These are phyloP conservation scores for Ceratobasidium sp. DNA, from an alignment of 1,284 basidiomycete species.

Conservation along the genomic window DNA sequence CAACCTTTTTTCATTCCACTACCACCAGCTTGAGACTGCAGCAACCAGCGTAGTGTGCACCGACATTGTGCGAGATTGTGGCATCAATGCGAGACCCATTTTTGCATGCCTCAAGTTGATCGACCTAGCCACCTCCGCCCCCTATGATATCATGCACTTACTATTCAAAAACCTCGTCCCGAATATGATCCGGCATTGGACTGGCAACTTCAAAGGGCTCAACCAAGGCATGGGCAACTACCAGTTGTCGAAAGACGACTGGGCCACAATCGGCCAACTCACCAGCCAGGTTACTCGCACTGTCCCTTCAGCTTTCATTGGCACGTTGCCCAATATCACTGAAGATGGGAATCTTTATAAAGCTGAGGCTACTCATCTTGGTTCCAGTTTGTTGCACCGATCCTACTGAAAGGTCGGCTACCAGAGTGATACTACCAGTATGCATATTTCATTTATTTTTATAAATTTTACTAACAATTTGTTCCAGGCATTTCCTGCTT, in stretches of 20 bases:
- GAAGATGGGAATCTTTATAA: slow-evolving; percentile 51
- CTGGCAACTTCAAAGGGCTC: slow-evolving; percentile 58
- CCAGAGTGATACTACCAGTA: slow-evolving; percentile 52
- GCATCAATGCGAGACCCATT: slow-evolving; percentile 41
- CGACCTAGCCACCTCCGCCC: slow-evolving; percentile 46
- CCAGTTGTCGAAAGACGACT: slow-evolving; percentile 46
- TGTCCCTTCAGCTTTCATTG: slow-evolving; percentile 55
- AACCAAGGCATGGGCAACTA: slow-evolving; percentile 55
- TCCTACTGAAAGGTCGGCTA: slow-evolving; percentile 52
- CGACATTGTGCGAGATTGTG: slow-evolving; percentile 1
- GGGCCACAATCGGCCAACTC: slow-evolving; percentile 53
- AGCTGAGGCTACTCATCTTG: slow-evolving; percentile 57
- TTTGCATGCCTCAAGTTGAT: slow-evolving; percentile 47
- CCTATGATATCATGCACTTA: slow-evolving; percentile 63
- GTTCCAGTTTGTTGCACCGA: slow-evolving; percentile 54
- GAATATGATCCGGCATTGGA: slow-evolving; percentile 59
- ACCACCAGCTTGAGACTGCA: background rate
- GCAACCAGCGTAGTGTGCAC: too few species aligned
- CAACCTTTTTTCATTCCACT: background rate
- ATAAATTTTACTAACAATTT: background rate
- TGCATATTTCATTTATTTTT: slow-evolving; percentile 33
- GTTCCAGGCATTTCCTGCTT: slow-evolving; percentile 23
- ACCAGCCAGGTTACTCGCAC: slow-evolving; percentile 49
- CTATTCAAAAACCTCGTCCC: slow-evolving; percentile 50
- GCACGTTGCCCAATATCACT: slow-evolving; percentile 52